phyloP scores from a whole-genome alignment of 1,139 yeast genomes.

The Nakaseomyces glabratus region DNA sequence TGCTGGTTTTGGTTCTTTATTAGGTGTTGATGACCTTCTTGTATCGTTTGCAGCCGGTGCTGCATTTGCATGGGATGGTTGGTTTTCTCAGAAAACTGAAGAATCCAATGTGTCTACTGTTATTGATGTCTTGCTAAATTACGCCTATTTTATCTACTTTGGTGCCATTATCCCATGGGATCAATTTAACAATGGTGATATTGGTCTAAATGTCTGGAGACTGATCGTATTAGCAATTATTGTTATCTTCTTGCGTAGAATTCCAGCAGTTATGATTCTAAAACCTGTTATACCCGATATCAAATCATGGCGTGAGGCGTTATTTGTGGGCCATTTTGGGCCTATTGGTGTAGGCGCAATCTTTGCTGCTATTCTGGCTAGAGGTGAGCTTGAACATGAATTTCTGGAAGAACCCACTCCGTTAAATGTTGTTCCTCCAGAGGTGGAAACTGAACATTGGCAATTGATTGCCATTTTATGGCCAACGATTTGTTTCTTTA shows the following conservation, averaged over 20 bases:
- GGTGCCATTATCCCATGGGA: constrained; percentile 96
- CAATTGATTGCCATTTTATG: constrained; percentile 68
- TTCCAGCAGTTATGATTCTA: constrained; percentile 75
- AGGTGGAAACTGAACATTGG: constrained; percentile 49
- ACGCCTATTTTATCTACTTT: constrained; percentile 84
- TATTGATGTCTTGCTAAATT: constrained; percentile 72
- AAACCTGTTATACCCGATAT: constrained; percentile 87
- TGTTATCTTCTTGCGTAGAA: constrained; percentile 73
- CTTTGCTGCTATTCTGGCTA: constrained; percentile 78
- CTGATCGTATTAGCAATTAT: constrained; percentile 70
- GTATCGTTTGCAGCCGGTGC: constrained; percentile 96
- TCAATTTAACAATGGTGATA: constrained; percentile 52
- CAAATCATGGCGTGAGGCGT: constrained; percentile 89
- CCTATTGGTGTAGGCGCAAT: constrained; percentile 98
- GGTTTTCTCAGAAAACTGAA: constrained; percentile 79
- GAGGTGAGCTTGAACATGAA: constrained; percentile 60
- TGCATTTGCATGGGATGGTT: constrained; percentile 95
- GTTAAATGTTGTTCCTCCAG: constrained; percentile 43
- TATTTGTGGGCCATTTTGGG: constrained; percentile 95
- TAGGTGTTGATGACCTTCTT: constrained; percentile 87
- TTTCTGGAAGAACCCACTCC: constrained; percentile 52
- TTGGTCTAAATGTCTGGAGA: constrained; percentile 82
- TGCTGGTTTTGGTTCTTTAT: constrained; percentile 86
- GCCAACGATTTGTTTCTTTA: constrained; percentile 85
- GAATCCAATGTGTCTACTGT: constrained; percentile 91